Conservation (phyloP, 495 filamentous ascomycete genomes). For the Xylaria bambusicola region DNA sequence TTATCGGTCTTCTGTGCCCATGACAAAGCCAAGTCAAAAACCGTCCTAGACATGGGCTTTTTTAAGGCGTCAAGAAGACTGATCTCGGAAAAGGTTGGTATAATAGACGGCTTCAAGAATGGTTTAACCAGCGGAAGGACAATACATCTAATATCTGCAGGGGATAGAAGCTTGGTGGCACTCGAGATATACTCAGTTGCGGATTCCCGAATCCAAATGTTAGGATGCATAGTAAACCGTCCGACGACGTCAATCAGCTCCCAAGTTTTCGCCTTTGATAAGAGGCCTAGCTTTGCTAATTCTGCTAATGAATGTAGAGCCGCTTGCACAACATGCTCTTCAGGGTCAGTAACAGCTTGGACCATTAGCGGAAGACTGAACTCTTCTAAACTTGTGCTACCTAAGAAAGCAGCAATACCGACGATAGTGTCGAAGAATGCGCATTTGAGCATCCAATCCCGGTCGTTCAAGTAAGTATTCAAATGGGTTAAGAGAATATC, state of each 20-base stretch:
- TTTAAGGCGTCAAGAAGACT: constrained; percentile 81
- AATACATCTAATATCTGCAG: constrained; percentile 80
- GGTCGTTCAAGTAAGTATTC: constrained; percentile 96
- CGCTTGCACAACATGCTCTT: constrained; percentile 92
- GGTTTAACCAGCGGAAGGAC: constrained; percentile 75
- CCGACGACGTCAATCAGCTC: constrained; percentile 79
- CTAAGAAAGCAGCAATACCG: constrained; percentile 87
- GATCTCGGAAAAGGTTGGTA: constrained; percentile 64
- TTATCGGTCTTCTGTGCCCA: constrained; percentile 84
- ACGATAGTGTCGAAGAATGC: constrained; percentile 96
- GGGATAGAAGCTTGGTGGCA: constrained; percentile 73
- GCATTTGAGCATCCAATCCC: constrained; percentile 94
- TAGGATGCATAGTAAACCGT: constrained; percentile 90
- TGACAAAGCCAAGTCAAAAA: constrained; percentile 80
- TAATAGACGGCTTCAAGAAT: constrained; percentile 72
- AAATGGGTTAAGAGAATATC: constrained; percentile 94
- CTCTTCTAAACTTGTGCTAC: constrained; percentile 84
- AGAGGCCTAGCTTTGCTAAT: constrained; percentile 83
- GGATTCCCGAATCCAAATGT: constrained; percentile 91
- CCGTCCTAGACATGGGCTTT: constrained; percentile 72
- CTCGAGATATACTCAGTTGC: constrained; percentile 79
- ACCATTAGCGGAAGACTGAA: constrained; percentile 97
- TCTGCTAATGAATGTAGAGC: constrained; percentile 86
- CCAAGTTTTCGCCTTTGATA: constrained; percentile 82
- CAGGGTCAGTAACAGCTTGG: constrained; percentile 91